Conservation (phyloP, 495 filamentous ascomycete species). For the Hypoxylon fragiforme region DNA sequence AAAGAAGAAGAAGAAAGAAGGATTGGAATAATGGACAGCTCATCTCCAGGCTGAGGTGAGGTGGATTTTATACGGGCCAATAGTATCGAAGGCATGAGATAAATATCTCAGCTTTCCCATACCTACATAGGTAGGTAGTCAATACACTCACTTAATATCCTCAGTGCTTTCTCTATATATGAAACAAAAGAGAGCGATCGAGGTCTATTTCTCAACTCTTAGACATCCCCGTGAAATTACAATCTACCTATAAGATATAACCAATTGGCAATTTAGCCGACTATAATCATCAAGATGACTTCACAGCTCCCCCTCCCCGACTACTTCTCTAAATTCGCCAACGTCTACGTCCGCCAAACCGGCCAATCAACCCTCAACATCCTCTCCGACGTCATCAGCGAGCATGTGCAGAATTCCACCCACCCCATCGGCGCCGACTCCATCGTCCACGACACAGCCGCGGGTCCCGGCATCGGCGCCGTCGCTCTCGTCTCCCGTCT, state of each 20-base stretch:
- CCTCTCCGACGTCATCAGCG: slow-evolving; percentile 25
- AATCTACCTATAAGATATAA: neutral
- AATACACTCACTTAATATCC: too few relatives aligned
- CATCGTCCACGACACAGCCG: slow-evolving; percentile 41
- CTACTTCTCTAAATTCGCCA: slow-evolving; percentile 38
- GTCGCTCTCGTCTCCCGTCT: slow-evolving; percentile 31
- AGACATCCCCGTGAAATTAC: neutral
- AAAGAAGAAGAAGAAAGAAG: too few relatives aligned
- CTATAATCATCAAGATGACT: slow-evolving; percentile 20
- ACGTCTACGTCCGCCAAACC: slow-evolving; percentile 34
- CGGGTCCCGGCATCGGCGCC: slow-evolving; percentile 41
- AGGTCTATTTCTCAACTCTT: neutral
- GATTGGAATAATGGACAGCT: too few relatives aligned
- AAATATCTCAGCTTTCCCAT: neutral
- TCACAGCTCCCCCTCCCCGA: slow-evolving; percentile 34
- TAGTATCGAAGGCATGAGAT: neutral
- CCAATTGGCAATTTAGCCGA: neutral
- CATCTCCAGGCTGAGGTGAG: neutral
- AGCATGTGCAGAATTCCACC: slow-evolving; percentile 28
- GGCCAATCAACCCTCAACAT: slow-evolving; percentile 37
- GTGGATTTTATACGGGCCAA: neutral
- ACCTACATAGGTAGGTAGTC: too few relatives aligned
- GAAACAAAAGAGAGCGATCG: neutral
- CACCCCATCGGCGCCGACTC: slow-evolving; percentile 32
- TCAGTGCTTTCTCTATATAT: too few relatives aligned